Base-by-base conservation (phyloP, 805 yeast species). In the Zygosaccharomyces bailii region DNA sequence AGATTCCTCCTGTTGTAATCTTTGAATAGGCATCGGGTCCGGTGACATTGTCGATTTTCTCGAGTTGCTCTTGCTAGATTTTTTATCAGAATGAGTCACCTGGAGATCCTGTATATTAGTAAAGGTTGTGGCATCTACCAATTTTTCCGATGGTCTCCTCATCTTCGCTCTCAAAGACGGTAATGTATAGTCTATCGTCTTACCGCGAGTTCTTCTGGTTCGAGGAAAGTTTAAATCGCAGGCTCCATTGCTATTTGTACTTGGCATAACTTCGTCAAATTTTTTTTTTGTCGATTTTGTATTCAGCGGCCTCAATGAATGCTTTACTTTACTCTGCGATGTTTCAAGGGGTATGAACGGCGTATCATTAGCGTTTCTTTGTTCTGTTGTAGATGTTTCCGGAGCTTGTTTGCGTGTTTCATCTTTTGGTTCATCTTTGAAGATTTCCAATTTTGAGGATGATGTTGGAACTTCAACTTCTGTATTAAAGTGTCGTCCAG, bases 81-180 rank as follows among this genome's bases (percentile, higher is more conserved):
- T 49, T 39, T 35, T 43, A 14, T 45, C 46, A 20, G 43, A 46
- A 17, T 48, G 40, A 2, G 36, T 48, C n/a, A 66, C 67, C 43
- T 63, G 63, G 10, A 56, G 47, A 41, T 61, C 67, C 23, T 68
- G 67, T 16, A 67, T 59, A 52, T 64, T 59, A 2, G 57, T 55
- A 20, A 61, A 51, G 2, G 72, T 68, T 1, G 82, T 78, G 1
- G 89, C 89, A 60, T 79, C 86, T 2, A 78, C 78, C 34, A 80
- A 66, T 50, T 73, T 71, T 23, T 69, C 82, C 0, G 80, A 70
- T 25, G 78, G 79, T 51, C 91, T 71, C 57, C 95, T 74, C 82
- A 83, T 73, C 57, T 84, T 85, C 11, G 74, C 76, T 31, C 84
- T 69, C 42, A 84, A 61, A 1, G 90, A 79, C 0, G 89, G 88